A percentile compares a stretch with the other conserved stretches of the same genome.
These are phyloP conservation scores for Aspergillus pseudoterreus DNA, from an alignment of 2,329 filamentous ascomycete species.

Conservation along the genomic window DNA sequence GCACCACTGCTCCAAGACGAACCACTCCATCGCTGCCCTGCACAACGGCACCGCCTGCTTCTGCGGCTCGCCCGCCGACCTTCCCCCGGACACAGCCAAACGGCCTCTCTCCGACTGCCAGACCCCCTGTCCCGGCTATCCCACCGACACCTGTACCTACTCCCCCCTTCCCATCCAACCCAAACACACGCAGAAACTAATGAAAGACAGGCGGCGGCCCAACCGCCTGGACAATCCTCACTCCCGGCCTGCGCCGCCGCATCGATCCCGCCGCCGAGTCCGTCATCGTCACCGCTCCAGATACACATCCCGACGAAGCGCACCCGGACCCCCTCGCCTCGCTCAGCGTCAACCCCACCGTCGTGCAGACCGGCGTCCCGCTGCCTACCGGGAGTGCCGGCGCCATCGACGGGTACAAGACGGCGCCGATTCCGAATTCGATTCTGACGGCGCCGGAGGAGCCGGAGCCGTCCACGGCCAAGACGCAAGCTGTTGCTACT, in stretches of 20 bases:
- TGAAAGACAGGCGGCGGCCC: slow-evolving; percentile 3
- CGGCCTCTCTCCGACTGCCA: slow-evolving; percentile 20
- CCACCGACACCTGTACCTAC: slow-evolving; percentile 16
- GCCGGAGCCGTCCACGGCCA: not conserved
- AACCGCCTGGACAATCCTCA: slow-evolving; percentile 16
- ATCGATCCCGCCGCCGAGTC: slow-evolving; percentile 2
- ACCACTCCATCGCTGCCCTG: not conserved
- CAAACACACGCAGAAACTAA: not conserved
- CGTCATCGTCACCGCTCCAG: slow-evolving; percentile 16
- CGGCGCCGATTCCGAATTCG: slow-evolving; percentile 3
- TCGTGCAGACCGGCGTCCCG: slow-evolving; percentile 9
- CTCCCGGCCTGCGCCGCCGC: slow-evolving; percentile 8
- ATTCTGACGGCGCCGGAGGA: slow-evolving; percentile 20
- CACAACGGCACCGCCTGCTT: not conserved
- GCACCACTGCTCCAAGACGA: not conserved
- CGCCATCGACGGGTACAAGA: not conserved
- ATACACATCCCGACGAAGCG: slow-evolving; percentile 15
- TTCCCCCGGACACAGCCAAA: slow-evolving; percentile 5
- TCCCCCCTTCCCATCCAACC: not conserved
- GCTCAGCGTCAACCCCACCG: slow-evolving; percentile 11
- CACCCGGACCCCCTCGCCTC: slow-evolving; percentile 14
- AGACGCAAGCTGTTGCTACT: not conserved
- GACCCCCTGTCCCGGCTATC: slow-evolving; percentile 16
- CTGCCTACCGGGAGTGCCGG: slow-evolving; percentile 5
- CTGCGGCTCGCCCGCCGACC: slow-evolving; percentile 9